Percentiles rank a stretch among this genome's conserved stretches.
Evolutionary conservation across 352 stramenopile genomes (phyloP).

Genomic region (Phytophthora foliorum): DNA sequence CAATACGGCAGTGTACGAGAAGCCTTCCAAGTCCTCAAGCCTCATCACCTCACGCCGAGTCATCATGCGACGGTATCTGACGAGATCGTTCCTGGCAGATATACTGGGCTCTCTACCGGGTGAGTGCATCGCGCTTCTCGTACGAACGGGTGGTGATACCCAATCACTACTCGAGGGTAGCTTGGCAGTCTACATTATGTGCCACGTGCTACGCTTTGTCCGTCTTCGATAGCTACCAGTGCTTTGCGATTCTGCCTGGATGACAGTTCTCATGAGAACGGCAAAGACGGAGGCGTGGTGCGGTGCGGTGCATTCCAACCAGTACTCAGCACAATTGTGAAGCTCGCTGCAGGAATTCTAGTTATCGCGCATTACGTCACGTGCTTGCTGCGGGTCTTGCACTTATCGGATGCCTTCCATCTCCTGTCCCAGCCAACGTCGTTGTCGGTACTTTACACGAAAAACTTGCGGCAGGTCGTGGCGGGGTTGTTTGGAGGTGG

Average conservation of each 20-base stretch:
- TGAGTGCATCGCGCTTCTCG: not conserved
- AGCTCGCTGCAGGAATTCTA: not conserved
- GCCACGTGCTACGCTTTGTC: not conserved
- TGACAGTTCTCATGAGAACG: not conserved
- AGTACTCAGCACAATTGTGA: not conserved
- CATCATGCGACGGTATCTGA: not conserved
- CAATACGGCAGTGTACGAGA: not conserved
- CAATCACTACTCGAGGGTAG: not conserved
- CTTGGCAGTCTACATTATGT: not conserved
- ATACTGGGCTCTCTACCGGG: not conserved
- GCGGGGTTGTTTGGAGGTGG: not conserved
- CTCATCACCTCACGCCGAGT: not conserved
- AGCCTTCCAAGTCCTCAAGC: not conserved
- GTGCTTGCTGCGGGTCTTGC: not conserved
- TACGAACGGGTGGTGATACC: not conserved
- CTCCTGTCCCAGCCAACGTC: not conserved
- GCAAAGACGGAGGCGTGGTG: not conserved
- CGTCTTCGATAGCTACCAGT: not conserved
- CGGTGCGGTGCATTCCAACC: too few species aligned
- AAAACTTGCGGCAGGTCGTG: not conserved
- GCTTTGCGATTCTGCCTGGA: not conserved
- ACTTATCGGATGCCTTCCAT: not conserved
- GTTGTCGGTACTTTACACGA: not conserved
- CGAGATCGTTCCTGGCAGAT: not conserved
- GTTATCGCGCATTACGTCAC: not conserved